A percentile compares a stretch with the other conserved stretches of the same genome.
Conservation (phyloP, 2,329 filamentous ascomycete species). For the Zarea fungicola region DNA sequence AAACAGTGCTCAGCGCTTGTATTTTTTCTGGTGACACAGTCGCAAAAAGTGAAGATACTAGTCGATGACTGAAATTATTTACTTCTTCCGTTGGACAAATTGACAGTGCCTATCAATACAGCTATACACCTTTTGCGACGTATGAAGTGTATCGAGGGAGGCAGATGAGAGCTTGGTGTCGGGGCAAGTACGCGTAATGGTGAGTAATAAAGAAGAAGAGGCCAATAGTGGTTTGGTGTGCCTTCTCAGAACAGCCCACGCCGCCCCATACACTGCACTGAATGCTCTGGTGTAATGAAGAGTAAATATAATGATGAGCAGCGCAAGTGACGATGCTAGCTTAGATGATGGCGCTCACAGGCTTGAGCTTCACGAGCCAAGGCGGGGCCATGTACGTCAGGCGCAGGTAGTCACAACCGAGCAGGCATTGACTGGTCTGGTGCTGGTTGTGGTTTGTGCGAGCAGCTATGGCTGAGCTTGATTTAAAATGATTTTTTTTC, state of each 20-base stretch:
- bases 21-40: not conserved
- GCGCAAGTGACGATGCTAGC: slow-evolving; percentile 7
- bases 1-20: not conserved
- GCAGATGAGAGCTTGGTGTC: not conserved
- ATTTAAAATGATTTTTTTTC: no score
- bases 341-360: slow-evolving; percentile 1
- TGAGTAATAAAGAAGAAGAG: not conserved
- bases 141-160: slow-evolving; percentile 4
- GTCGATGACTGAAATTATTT: not conserved
- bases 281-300: not conserved
- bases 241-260: not conserved
- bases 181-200: not conserved
- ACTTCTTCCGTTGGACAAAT: not conserved
- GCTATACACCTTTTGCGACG: no score
- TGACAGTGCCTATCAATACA: no score
- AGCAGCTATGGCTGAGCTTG: no score
- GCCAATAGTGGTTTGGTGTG: not conserved
- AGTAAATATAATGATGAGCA: slow-evolving; percentile 1
- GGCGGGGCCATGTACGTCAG: slow-evolving; percentile 14
- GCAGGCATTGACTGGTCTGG: no score
- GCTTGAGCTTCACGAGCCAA: slow-evolving; percentile 1
- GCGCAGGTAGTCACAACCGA: not conserved
- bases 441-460: no score
- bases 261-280: not conserved
- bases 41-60: not conserved